Conservation (phyloP, 306 rosid genomes). For the Cicer bijugum region DNA sequence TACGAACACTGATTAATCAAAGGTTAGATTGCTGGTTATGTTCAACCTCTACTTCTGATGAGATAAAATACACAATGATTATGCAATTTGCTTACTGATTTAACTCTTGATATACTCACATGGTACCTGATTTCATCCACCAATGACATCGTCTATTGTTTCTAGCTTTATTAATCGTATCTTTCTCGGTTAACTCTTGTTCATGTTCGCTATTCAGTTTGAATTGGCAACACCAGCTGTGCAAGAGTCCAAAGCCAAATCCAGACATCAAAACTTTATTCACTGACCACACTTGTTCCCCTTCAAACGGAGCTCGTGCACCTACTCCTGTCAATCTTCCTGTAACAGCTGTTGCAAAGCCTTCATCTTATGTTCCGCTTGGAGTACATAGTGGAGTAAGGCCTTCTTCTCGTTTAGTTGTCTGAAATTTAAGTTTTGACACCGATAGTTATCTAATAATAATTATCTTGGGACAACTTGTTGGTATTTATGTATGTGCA, state of each 20-base stretch:
- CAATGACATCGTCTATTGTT: background rate
- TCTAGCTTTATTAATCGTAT: slow-evolving; percentile 4
- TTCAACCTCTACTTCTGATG: background rate
- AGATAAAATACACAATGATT: slow-evolving; percentile 8
- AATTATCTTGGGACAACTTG: slow-evolving; percentile 5
- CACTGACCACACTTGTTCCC: slow-evolving; percentile 70
- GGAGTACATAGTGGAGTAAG: slow-evolving; percentile 62
- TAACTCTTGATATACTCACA: slow-evolving; percentile 1
- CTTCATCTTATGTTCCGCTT: slow-evolving; percentile 60
- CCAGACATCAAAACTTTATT: slow-evolving; percentile 78
- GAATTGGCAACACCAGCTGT: slow-evolving; percentile 90
- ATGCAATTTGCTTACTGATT: slow-evolving; percentile 21
- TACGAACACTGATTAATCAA: slow-evolving; percentile 73
- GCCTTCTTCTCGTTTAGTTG: slow-evolving; percentile 36
- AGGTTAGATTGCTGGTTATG: slow-evolving; percentile 51
- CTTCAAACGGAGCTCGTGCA: slow-evolving; percentile 49
- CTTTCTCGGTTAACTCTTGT: slow-evolving; percentile 17
- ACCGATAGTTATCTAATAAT: slow-evolving; percentile 7
- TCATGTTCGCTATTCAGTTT: slow-evolving; percentile 55
- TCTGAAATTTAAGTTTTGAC: slow-evolving; percentile 42
- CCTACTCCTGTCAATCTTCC: slow-evolving; percentile 69
- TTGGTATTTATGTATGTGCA: slow-evolving; percentile 35
- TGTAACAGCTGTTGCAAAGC: slow-evolving; percentile 61
- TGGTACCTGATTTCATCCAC: background rate
- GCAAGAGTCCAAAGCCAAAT: slow-evolving; percentile 68